These are phyloP conservation scores for Beauveria brongniartii DNA, from an alignment of 2,329 filamentous ascomycete species.

Conservation along the genomic window DNA sequence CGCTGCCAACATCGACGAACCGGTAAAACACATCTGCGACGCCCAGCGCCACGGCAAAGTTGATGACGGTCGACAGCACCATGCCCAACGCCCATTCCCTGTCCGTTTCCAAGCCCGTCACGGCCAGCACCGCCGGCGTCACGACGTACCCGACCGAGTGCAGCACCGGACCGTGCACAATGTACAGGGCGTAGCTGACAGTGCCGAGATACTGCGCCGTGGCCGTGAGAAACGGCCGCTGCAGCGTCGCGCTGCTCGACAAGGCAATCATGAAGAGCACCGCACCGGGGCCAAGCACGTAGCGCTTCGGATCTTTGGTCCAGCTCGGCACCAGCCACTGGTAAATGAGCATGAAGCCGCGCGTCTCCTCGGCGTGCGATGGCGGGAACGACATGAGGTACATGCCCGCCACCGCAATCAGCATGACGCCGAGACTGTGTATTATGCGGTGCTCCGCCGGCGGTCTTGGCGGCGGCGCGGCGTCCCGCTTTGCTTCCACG, in stretches of 20 bases:
- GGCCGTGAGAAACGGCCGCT: slow-evolving; percentile 6
- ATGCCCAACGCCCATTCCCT: not conserved
- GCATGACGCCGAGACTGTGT: not conserved
- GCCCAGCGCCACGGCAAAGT: not conserved
- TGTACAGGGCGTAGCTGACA: slow-evolving; percentile 11
- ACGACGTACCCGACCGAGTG: slow-evolving; percentile 6
- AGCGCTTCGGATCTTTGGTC: slow-evolving; percentile 1
- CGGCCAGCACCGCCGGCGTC: not conserved
- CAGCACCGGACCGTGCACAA: slow-evolving; percentile 11
- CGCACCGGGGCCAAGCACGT: slow-evolving; percentile 3
- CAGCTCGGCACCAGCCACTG: not conserved
- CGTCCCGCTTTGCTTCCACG: not conserved
- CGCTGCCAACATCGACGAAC: slow-evolving; percentile 2
- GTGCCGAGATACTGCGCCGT: slow-evolving; percentile 9
- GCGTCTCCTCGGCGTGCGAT: not conserved
- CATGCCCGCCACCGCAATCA: not conserved
- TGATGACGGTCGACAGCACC: not conserved
- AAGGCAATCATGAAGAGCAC: slow-evolving; percentile 4
- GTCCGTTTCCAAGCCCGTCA: not conserved
- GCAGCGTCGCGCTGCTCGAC: not conserved
- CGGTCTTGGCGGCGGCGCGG: not conserved
- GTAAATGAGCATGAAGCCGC: not conserved
- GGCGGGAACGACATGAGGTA: slow-evolving; percentile 8
- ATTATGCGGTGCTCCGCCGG: not conserved
- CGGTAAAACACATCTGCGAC: slow-evolving; percentile 9